Base-by-base conservation (phyloP, 2,329 filamentous ascomycete genomes). In the Claviceps capensis region DNA sequence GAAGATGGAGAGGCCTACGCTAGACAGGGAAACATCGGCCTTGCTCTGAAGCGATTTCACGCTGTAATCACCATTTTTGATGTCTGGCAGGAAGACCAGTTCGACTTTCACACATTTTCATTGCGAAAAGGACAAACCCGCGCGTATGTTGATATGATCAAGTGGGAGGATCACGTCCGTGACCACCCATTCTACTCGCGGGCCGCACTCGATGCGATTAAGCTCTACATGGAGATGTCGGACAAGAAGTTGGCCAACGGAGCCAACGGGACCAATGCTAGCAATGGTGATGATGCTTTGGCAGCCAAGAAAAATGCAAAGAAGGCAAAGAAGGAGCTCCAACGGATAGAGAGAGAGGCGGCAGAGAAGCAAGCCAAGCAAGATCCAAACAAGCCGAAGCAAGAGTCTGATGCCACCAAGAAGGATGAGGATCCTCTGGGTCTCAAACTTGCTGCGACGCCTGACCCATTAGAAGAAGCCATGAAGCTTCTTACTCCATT, bases 81-180 rank as follows among this genome's bases (percentile, higher is more conserved):
- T 58, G 82, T 88, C 19, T 98, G 93, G 93, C 86, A 95, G 64
- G 94, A 98, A 66, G 93, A 98, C 61, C 93, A 98, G 63, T 96
- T 97, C 62, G 93, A 98, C 66, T 98, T 98, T 74, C 94, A 98
- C 74, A 88, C 82, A 65, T 98, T 98, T 69, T 96, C 89, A 19
- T 74, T 98, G n/a, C 78, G 93, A 19, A 98, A 97, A 69, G 94
- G 94, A 14, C 91, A 95, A 74, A 88, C 97, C 55, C 78, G 91
- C 52, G 87, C 93, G 1, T 98, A 98, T 64, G 75, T 98, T 42
- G 90, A 96, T 60, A 95, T 98, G 88, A 77, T 98, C 47, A 81
- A 86, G 60, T 98, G 93, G 94, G 91, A 97, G 65, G 90, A 98
- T 64, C 81, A 83, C 55, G 70, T 97, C 45, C 83, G 89, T 51